Percentiles rank a stretch among this genome's conserved stretches.
phyloP scores from a whole-genome alignment of 495 filamentous ascomycete genomes.

The Talaromyces ruber region DNA sequence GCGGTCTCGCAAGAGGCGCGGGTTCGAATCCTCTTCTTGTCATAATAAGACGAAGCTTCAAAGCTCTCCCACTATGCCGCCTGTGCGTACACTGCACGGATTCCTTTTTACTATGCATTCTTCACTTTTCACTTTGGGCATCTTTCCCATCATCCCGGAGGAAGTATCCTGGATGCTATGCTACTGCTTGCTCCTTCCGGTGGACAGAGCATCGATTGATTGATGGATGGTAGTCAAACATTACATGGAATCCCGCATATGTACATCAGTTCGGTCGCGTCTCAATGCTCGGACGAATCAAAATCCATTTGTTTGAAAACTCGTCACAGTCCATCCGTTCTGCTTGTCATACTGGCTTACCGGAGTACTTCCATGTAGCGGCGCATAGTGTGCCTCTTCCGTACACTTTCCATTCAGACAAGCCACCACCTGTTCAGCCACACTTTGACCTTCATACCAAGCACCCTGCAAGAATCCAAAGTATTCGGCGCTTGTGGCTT shows the following conservation, averaged over 20 bases:
- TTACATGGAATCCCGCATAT: too few relatives aligned
- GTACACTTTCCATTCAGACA: conserved; percentile 15
- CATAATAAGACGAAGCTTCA: neutral
- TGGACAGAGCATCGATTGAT: too few relatives aligned
- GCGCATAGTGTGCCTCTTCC: conserved; percentile 18
- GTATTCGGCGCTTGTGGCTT: conserved; percentile 59
- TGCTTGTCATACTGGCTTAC: conserved; percentile 14
- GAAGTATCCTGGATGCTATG: neutral
- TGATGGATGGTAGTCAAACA: too few relatives aligned
- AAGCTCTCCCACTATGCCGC: too few relatives aligned
- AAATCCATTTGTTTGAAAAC: conserved; percentile 8
- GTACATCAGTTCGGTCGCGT: neutral
- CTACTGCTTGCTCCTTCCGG: neutral
- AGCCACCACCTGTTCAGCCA: conserved; percentile 40
- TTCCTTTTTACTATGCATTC: too few relatives aligned
- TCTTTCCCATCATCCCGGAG: neutral
- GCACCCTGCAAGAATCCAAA: conserved; percentile 68
- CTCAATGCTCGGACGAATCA: neutral
- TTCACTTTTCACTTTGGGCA: too few relatives aligned
- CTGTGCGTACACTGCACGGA: too few relatives aligned
- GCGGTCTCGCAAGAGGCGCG: neutral
- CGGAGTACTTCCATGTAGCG: conserved; percentile 21
- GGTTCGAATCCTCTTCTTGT: neutral
- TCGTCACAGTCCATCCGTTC: conserved; percentile 26
- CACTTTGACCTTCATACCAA: conserved; percentile 53